Conservation (phyloP, 257 asterid genomes). For the Anisodus tanguticus region DNA sequence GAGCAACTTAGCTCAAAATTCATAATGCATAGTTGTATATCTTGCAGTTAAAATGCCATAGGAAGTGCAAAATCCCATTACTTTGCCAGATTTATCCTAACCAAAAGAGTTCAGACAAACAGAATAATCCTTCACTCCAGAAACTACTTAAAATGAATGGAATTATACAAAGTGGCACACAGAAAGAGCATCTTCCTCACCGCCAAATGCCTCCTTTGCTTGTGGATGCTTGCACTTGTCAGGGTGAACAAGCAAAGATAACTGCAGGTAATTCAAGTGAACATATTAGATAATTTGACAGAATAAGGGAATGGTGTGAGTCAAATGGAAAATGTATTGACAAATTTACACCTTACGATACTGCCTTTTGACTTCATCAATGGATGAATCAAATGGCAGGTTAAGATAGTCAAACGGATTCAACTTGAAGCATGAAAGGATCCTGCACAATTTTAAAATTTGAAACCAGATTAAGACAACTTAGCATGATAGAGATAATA, state of each 20-base stretch:
- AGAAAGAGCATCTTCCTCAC: conserved; percentile 48
- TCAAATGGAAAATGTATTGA: conserved; percentile 26
- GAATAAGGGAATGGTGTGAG: conserved; percentile 30
- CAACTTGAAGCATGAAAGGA: conserved; percentile 96
- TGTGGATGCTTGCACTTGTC: conserved; percentile 99
- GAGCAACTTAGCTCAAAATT: background rate
- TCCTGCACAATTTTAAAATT: conserved; percentile 56
- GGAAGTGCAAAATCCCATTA: background rate
- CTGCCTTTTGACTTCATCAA: conserved; percentile 82
- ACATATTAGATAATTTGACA: conserved; percentile 20
- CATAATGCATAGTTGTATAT: background rate
- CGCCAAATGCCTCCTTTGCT: conserved; percentile 98
- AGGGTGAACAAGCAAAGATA: conserved; percentile 98
- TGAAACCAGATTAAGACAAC: background rate
- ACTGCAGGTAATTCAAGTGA: conserved; percentile 44
- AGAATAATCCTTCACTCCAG: conserved; percentile 2
- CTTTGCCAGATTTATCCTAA: background rate
- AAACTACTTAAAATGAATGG: conserved; percentile 1
- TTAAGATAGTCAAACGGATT: conserved; percentile 94
- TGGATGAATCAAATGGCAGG: conserved; percentile 74
- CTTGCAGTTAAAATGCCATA: conserved; percentile 14
- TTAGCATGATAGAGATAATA: background rate
- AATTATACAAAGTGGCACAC: conserved; percentile 7
- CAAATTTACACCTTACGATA: conserved; percentile 78
- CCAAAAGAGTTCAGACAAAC: background rate